Conservation (phyloP, 805 yeast genomes). For the Limtongia smithiae region DNA sequence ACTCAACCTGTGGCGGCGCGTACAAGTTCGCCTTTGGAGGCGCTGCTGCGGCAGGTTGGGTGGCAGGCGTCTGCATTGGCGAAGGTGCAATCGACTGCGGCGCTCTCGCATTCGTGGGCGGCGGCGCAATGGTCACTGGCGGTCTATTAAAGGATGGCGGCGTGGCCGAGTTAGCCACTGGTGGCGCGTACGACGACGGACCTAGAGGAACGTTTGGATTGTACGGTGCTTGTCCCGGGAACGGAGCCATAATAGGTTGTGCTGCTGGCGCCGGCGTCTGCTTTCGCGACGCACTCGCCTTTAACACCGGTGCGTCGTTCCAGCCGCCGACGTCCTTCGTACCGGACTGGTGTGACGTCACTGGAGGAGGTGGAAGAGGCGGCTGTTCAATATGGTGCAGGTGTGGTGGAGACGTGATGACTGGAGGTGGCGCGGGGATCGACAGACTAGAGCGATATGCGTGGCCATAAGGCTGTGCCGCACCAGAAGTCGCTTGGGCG, state of each 20-base stretch:
- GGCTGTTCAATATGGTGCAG: slow-evolving; percentile 15
- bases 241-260: slow-evolving; percentile 25
- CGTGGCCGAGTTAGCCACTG: slow-evolving; percentile 5
- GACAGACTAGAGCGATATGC: slow-evolving; percentile 19
- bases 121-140: slow-evolving; percentile 23
- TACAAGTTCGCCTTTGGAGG: slow-evolving; percentile 10
- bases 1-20: slow-evolving; percentile 21
- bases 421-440: slow-evolving; percentile 27
- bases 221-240: slow-evolving; percentile 20
- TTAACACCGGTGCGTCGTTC: slow-evolving; percentile 30
- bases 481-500: not conserved
- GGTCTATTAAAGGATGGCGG: slow-evolving; percentile 10
- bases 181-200: slow-evolving; percentile 39
- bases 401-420: slow-evolving; percentile 23
- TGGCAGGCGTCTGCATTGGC: slow-evolving; percentile 27
- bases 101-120: slow-evolving; percentile 24
- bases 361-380: slow-evolving; percentile 26
- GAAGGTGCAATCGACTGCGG: slow-evolving; percentile 19
- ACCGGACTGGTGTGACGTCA: slow-evolving; percentile 10
- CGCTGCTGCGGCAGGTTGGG: slow-evolving; percentile 4
- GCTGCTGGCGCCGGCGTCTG: slow-evolving; percentile 34
- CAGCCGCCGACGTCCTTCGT: slow-evolving; percentile 26
- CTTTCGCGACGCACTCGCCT: slow-evolving; percentile 10
- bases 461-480: slow-evolving; percentile 13
- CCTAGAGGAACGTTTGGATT: slow-evolving; percentile 32